A percentile compares a stretch with the other conserved stretches of the same genome.
These are phyloP conservation scores for Oemleria cerasiformis DNA, from an alignment of 306 rosid genomes.

Conservation along the genomic window DNA sequence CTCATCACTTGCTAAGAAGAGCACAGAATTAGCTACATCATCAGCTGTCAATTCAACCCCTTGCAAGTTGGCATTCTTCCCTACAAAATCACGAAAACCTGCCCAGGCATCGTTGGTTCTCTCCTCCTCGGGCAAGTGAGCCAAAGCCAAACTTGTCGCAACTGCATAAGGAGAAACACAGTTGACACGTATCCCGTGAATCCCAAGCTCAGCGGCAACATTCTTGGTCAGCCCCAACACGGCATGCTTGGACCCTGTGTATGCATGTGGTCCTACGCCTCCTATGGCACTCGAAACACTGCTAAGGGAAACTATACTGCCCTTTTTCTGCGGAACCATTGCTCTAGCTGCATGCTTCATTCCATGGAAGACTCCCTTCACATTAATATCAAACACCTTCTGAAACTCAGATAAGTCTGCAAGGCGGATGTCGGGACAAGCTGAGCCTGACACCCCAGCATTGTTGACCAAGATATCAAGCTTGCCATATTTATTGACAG, in stretches of 20 bases:
- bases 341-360: constrained; percentile 74
- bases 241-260: constrained; percentile 80
- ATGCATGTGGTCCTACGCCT: constrained; percentile 64
- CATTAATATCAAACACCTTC: constrained; percentile 65
- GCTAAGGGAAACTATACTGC: constrained; percentile 66
- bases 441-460: constrained; percentile 74
- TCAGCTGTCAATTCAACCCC: constrained; percentile 54
- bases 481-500: constrained; percentile 56
- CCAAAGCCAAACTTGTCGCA: constrained; percentile 52
- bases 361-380: constrained; percentile 78
- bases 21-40: constrained; percentile 81
- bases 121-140: constrained; percentile 65
- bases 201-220: constrained; percentile 82
- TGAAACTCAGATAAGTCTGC: constrained; percentile 62
- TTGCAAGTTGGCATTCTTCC: constrained; percentile 58
- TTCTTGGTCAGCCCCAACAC: constrained; percentile 71
- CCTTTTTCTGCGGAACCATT: constrained; percentile 66
- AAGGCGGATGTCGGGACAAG: constrained; percentile 64
- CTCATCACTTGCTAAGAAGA: constrained; percentile 84
- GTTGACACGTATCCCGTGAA: constrained; percentile 48
- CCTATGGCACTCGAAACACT: constrained; percentile 54
- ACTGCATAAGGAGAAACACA: constrained; percentile 54
- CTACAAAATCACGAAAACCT: constrained; percentile 38
- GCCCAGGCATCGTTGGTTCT: constrained; percentile 51
- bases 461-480: constrained; percentile 86